Percentiles rank a stretch among this genome's conserved stretches.
Evolutionary conservation across 2,329 filamentous ascomycete genomes (phyloP).

Genomic region (Alternaria atra): DNA sequence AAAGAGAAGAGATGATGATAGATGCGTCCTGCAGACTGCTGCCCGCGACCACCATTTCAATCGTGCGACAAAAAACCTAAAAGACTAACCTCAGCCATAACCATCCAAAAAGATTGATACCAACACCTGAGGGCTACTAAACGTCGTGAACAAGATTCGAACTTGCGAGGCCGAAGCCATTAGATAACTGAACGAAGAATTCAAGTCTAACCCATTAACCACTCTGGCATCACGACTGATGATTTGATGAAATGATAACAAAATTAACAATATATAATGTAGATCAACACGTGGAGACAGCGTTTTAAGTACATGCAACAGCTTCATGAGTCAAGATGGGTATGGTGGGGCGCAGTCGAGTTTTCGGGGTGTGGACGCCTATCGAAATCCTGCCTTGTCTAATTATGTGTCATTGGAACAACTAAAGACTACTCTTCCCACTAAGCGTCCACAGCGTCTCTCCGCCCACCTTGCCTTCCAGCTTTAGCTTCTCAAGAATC

Average conservation of each 20-base stretch:
- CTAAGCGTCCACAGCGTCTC: constrained; percentile 48
- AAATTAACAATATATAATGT: neutral
- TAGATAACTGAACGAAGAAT: constrained; percentile 50
- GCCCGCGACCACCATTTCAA: neutral
- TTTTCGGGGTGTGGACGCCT: neutral
- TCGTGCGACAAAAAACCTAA: neutral
- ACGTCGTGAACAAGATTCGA: neutral
- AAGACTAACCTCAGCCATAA: too few species aligned
- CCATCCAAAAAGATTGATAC: too few species aligned
- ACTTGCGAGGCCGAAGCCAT: constrained; percentile 54
- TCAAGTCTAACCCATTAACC: constrained; percentile 57
- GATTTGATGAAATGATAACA: constrained; percentile 2
- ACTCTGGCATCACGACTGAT: constrained; percentile 50
- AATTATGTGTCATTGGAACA: constrained; percentile 4
- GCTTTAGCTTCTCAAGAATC: constrained; percentile 79
- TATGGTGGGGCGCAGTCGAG: constrained; percentile 6
- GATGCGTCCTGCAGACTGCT: too few species aligned
- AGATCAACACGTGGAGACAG: neutral
- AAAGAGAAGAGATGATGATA: neutral
- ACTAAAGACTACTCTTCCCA: constrained; percentile 44
- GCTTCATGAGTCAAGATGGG: neutral
- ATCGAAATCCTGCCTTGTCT: neutral
- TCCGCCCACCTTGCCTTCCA: constrained; percentile 71
- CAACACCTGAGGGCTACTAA: too few species aligned
- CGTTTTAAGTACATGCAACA: neutral